These are phyloP conservation scores for Pythium biforme DNA, from an alignment of 352 stramenopile species.

Conservation along the genomic window DNA sequence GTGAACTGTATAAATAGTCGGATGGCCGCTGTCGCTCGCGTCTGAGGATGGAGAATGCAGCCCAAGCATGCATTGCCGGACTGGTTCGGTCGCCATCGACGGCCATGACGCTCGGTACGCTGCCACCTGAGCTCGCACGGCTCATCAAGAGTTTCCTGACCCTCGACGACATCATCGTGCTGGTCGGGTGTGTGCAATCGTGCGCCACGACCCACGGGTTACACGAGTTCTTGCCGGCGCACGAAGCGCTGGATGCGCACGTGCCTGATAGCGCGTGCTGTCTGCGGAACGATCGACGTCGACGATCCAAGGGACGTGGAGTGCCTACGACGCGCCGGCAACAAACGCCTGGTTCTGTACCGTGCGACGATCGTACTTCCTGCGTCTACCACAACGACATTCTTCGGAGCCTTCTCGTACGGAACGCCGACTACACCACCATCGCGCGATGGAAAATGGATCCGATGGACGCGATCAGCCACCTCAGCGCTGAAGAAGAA, in stretches of 20 bases:
- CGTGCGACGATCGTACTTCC: background rate
- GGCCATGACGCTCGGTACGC: constrained; percentile 3
- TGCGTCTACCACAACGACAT: constrained; percentile 14
- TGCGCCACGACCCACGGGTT: background rate
- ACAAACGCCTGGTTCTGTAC: background rate
- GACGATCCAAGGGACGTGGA: background rate
- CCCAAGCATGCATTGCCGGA: background rate
- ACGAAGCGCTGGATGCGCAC: constrained; percentile 2
- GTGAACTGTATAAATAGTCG: background rate
- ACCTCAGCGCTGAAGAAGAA: background rate
- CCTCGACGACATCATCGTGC: constrained; percentile 13
- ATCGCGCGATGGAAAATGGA: constrained; percentile 5
- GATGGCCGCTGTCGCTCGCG: background rate
- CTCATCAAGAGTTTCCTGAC: constrained; percentile 13
- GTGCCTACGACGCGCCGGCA: background rate
- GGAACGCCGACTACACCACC: background rate
- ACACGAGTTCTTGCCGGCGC: constrained; percentile 9
- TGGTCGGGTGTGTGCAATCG: constrained; percentile 1
- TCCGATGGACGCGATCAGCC: constrained; percentile 5
- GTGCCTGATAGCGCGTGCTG: background rate
- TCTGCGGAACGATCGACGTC: constrained; percentile 6
- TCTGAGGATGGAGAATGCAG: background rate
- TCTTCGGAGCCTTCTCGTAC: constrained; percentile 12
- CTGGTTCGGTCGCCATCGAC: too few relatives aligned
- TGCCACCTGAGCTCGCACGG: constrained; percentile 18